A percentile compares a stretch with the other conserved stretches of the same genome.
phyloP scores from a whole-genome alignment of 2,329 filamentous ascomycete genomes.

The Sclerotinia subarctica region DNA sequence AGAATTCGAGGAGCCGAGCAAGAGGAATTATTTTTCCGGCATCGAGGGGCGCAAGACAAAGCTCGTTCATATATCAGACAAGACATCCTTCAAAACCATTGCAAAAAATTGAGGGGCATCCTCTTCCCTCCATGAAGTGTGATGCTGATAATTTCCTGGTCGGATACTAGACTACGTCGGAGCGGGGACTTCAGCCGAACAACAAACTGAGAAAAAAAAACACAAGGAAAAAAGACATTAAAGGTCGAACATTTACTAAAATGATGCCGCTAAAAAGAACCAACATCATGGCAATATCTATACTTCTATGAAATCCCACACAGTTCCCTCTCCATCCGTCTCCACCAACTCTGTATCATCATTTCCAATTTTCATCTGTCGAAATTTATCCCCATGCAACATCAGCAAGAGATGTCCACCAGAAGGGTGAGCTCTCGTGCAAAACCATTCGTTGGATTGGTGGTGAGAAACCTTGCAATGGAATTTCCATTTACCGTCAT shows the following conservation, averaged over 20 bases:
- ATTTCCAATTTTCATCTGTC: slow-evolving; percentile 8
- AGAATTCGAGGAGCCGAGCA: too few species aligned
- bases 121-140: background rate
- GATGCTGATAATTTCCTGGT: background rate
- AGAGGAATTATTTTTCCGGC: too few species aligned
- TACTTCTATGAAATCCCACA: slow-evolving; percentile 16
- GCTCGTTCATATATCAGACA: background rate
- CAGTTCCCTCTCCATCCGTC: slow-evolving; percentile 11
- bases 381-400: slow-evolving; percentile 12
- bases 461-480: background rate
- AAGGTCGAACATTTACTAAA: background rate
- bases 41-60: too few species aligned
- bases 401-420: slow-evolving; percentile 14
- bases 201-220: background rate
- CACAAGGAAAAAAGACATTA: background rate
- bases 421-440: background rate
- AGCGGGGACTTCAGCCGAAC: background rate
- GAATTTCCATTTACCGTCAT: background rate
- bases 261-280: background rate
- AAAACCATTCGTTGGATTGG: background rate
- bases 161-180: too few species aligned
- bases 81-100: background rate
- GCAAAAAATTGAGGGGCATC: background rate
- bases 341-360: slow-evolving; percentile 9
- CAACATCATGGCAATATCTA: background rate